Conservation (phyloP, 2,329 filamentous ascomycete genomes). For the Westerdykella ornata region DNA sequence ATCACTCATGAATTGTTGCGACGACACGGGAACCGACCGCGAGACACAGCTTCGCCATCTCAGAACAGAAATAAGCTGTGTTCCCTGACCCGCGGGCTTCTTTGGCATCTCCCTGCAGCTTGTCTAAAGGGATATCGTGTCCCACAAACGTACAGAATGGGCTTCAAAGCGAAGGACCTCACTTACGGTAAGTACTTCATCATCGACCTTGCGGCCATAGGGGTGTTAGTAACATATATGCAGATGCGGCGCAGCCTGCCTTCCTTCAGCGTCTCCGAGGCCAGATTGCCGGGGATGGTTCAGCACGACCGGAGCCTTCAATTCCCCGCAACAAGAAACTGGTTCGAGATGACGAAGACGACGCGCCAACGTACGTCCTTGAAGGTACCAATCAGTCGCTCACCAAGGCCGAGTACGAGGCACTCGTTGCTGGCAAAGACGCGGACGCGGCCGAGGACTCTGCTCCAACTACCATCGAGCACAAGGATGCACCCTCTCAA, state of each 20-base stretch:
- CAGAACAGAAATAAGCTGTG: background rate
- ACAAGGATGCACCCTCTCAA: slow-evolving; percentile 1
- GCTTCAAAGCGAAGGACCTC: slow-evolving; percentile 62
- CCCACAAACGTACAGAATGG: slow-evolving; percentile 33
- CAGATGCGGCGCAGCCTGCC: slow-evolving; percentile 48
- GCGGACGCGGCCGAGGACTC: slow-evolving; percentile 6
- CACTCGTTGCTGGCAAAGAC: slow-evolving; percentile 34
- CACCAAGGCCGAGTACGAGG: slow-evolving; percentile 47
- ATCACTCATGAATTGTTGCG: background rate
- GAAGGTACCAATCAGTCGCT: slow-evolving; percentile 61
- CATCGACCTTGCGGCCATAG: slow-evolving; percentile 29
- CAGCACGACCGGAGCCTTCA: slow-evolving; percentile 41
- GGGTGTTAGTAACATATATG: slow-evolving; percentile 39
- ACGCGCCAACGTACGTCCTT: slow-evolving; percentile 68
- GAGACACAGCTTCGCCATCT: background rate
- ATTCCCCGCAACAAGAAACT: slow-evolving; percentile 42
- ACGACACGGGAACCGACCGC: slow-evolving; percentile 6
- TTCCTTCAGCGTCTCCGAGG: slow-evolving; percentile 45
- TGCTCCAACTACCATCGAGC: background rate
- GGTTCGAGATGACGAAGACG: slow-evolving; percentile 58
- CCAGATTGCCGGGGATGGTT: slow-evolving; percentile 48
- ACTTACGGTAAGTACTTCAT: slow-evolving; percentile 48
- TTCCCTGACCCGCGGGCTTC: too few species aligned
- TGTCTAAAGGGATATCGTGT: too few species aligned
- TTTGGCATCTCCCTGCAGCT: too few species aligned